Evolutionary conservation across 75 land plant genomes (phyloP).

Genomic region (Pinus taeda): DNA sequence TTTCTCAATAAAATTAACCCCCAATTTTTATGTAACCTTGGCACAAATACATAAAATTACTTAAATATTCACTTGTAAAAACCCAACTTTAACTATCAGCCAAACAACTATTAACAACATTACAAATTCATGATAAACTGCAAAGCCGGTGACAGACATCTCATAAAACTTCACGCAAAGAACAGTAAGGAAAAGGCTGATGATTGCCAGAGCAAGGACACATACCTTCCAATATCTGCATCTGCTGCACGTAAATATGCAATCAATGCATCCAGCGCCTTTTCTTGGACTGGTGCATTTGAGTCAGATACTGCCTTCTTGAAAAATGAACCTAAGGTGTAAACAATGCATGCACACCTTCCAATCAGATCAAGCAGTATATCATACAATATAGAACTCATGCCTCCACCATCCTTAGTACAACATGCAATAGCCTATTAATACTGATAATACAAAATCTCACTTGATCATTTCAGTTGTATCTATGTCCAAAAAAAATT

Average conservation of each 20-base stretch:
- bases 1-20: not conserved
- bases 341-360: not conserved
- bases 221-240: slow-evolving; percentile 87
- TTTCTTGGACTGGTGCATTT: slow-evolving; percentile 98
- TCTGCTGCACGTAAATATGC: slow-evolving; percentile 88
- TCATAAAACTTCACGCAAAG: too few relatives aligned
- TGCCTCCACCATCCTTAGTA: not conserved
- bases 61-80: too few relatives aligned
- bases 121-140: too few relatives aligned
- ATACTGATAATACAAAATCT: too few relatives aligned
- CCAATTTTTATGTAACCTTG: not conserved
- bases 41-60: not conserved
- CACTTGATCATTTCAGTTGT: too few relatives aligned
- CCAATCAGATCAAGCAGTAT: slow-evolving; percentile 2
- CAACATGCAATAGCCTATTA: not conserved
- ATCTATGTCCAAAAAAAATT: too few relatives aligned
- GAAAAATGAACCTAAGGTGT: slow-evolving; percentile 61
- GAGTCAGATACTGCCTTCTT: slow-evolving; percentile 95
- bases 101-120: too few relatives aligned
- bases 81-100: too few relatives aligned
- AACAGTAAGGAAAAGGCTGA: not conserved
- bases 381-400: not conserved
- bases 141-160: too few relatives aligned
- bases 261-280: slow-evolving; percentile 94
- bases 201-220: not conserved